Base-by-base conservation (phyloP, 2,329 filamentous ascomycete genomes). In the Venturia pyrina region DNA sequence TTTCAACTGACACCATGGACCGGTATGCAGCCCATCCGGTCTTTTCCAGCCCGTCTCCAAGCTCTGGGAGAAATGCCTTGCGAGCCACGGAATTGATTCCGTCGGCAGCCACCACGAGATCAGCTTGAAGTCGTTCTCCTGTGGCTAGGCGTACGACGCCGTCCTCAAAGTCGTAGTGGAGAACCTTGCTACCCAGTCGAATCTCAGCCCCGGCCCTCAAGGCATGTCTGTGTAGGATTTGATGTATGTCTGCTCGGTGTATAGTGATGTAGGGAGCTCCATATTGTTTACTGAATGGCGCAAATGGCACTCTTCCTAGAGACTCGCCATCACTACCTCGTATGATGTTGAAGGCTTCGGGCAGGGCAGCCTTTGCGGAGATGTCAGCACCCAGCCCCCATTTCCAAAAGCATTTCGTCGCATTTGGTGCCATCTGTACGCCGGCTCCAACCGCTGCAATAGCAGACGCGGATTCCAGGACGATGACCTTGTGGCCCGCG, bases 221-320 rank as follows among this genome's bases (percentile, higher is more conserved):
- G 17, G 62, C 69, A 32, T 66, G 66, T 40, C 66, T 66, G 48
- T 70, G 66, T 21, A 70, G 21, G 21, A 70, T 70, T 24, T 43
- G 44, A 63, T 85, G 83, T 28, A 85, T 69, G 66, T 83, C 79
- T 2, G 82, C 81, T 11, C 82, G 78, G 69, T 85, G 82, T 48
- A 85, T 84, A 68, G 84, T 82, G 73, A 80, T 81, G 69, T 83
- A 85, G 32, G 77, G 81, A 41, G 74, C 76, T 2, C 77, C 76
- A 3, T 71, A 72, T 28, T 82, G 82, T 2, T 73, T 71, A 6
- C 67, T 67, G 24, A 70, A 69, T n/a, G 62, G 48, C 13, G n/a
- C 63, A 28, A 65, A 65, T 2, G 34, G 34, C 13, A 65, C 63
- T 19, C 40, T 62, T 63, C 69, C 67, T 13, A 67, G 21, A 3